Evolutionary conservation across 2,329 filamentous ascomycete species (phyloP).

Genomic region (Venturia aucupariae): DNA sequence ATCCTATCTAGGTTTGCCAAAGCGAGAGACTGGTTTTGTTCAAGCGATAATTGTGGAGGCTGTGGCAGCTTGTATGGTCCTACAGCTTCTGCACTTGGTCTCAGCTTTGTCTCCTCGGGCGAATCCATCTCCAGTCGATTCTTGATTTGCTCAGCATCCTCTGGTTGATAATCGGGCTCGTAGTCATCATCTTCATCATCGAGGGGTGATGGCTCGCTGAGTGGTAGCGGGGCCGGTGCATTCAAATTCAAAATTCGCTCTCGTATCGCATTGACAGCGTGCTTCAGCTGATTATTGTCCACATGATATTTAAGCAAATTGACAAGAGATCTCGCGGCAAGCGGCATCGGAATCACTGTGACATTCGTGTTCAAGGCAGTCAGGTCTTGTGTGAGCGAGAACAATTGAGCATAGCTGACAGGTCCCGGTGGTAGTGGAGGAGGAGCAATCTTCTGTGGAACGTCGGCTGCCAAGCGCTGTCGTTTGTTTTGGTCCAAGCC

Average conservation of each 20-base stretch:
- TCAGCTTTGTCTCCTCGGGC: constrained; percentile 33
- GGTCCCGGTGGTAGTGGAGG: constrained; percentile 58
- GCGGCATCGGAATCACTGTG: constrained; percentile 61
- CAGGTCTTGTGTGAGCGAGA: constrained; percentile 69
- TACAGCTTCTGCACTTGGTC: constrained; percentile 30
- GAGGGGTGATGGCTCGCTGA: constrained; percentile 18
- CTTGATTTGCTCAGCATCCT: constrained; percentile 67
- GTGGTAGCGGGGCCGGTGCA: not conserved
- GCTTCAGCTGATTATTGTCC: constrained; percentile 57
- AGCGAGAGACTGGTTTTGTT: constrained; percentile 64
- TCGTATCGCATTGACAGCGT: constrained; percentile 55
- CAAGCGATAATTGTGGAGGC: constrained; percentile 62
- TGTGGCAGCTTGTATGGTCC: constrained; percentile 68
- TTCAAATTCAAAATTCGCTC: constrained; percentile 28
- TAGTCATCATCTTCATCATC: constrained; percentile 84
- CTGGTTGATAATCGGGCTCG: constrained; percentile 75
- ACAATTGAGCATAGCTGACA: constrained; percentile 73
- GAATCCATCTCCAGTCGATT: constrained; percentile 67
- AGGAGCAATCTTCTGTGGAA: constrained; percentile 31
- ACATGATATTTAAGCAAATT: constrained; percentile 60
- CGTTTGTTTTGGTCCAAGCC: constrained; percentile 72
- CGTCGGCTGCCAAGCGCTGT: constrained; percentile 55
- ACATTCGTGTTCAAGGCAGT: constrained; percentile 75
- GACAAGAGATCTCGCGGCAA: constrained; percentile 74
- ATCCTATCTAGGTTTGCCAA: constrained; percentile 67